A percentile compares a stretch with the other conserved stretches of the same genome.
Conservation (phyloP, 83 land plant species). For the Thuja plicata region DNA sequence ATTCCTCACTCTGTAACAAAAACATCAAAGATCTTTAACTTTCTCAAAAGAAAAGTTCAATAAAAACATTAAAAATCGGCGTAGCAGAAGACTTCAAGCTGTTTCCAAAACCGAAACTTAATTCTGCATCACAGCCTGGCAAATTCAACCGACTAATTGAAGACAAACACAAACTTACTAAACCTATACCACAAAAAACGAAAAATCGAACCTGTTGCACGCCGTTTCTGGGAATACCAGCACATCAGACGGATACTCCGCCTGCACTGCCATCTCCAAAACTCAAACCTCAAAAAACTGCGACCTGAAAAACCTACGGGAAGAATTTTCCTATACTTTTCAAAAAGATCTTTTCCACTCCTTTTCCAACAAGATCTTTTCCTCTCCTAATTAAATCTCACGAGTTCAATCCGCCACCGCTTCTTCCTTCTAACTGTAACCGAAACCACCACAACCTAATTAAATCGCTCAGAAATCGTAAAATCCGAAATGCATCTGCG, state of each 20-base stretch:
- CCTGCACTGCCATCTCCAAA: slow-evolving; percentile 8
- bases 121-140: slow-evolving; percentile 13
- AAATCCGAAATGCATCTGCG: neutral
- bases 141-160: neutral
- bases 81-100: neutral
- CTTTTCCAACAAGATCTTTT: too few relatives aligned
- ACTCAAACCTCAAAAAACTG: neutral
- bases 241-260: slow-evolving; percentile 5
- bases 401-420: neutral
- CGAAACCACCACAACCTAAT: neutral
- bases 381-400: neutral
- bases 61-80: neutral
- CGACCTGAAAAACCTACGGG: too few relatives aligned
- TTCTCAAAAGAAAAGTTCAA: neutral
- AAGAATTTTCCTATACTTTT: too few relatives aligned
- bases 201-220: slow-evolving; percentile 12
- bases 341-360: too few relatives aligned
- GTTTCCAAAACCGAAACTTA: slow-evolving; percentile 1
- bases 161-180: slow-evolving; percentile 14
- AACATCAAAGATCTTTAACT: too few relatives aligned
- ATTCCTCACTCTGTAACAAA: slow-evolving; percentile 9
- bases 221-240: slow-evolving; percentile 1
- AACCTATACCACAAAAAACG: neutral
- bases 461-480: neutral
- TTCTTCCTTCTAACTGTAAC: neutral